Evolutionary conservation across 1,284 basidiomycete genomes (phyloP).

Genomic region (Melanopsichium pennsylvanicum): DNA sequence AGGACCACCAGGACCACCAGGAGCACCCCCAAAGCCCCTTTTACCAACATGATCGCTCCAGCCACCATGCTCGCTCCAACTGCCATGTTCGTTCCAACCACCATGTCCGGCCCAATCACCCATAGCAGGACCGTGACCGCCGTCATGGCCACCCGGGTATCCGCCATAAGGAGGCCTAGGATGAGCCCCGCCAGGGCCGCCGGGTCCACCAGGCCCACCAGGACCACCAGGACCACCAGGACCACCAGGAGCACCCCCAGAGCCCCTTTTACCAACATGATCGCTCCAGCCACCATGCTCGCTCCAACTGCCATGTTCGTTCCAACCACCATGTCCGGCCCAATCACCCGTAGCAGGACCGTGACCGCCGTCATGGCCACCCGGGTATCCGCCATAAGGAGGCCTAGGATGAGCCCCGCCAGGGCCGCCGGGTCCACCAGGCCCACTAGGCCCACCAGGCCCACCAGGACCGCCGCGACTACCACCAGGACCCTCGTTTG

Average conservation of each 20-base stretch:
- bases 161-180: too few relatives aligned
- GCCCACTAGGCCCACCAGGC: conserved; percentile 8
- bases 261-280: neutral
- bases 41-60: neutral
- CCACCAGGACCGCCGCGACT: neutral
- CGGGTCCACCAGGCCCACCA: conserved; percentile 8
- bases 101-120: too few relatives aligned
- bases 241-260: neutral
- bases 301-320: too few relatives aligned
- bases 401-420: neutral
- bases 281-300: neutral
- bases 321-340: too few relatives aligned
- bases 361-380: too few relatives aligned
- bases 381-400: neutral
- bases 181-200: conserved; percentile 7
- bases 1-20: conserved; percentile 4
- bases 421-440: neutral
- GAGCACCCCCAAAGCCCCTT: conserved; percentile 3
- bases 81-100: too few relatives aligned
- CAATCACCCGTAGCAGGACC: too few relatives aligned
- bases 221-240: neutral
- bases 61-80: too few relatives aligned
- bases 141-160: neutral
- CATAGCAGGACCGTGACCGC: too few relatives aligned
- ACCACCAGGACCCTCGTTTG: neutral